These are phyloP conservation scores for Astraeus odoratus DNA, from an alignment of 768 basidiomycete genomes.

Conservation along the genomic window DNA sequence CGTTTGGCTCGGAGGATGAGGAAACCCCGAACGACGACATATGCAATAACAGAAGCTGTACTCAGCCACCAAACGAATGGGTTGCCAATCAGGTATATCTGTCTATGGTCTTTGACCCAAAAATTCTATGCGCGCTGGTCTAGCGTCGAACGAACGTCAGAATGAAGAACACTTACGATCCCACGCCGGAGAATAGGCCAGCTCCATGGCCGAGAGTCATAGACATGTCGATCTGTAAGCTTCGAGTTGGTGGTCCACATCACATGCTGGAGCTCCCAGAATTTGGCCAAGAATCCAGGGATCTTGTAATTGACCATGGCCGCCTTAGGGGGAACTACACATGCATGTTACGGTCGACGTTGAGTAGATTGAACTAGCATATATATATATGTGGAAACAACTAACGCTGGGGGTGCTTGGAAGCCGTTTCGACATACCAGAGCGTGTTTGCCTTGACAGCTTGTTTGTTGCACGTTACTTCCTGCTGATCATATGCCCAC, in stretches of 20 bases:
- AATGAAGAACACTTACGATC: constrained; percentile 56
- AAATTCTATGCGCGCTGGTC: constrained; percentile 60
- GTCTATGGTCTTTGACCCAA: constrained; percentile 95
- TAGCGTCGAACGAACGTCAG: not conserved
- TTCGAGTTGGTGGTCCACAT: constrained; percentile 99
- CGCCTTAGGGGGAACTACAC: constrained; percentile 61
- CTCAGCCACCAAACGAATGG: constrained; percentile 90
- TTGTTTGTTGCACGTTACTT: constrained; percentile 99
- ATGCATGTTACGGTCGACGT: not conserved
- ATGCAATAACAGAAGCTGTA: constrained; percentile 61
- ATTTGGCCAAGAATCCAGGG: constrained; percentile 89
- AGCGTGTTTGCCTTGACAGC: constrained; percentile 83
- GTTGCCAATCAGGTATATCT: constrained; percentile 95
- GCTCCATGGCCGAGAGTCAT: constrained; percentile 84
- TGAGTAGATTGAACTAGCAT: not conserved
- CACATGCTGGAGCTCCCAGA: constrained; percentile 84
- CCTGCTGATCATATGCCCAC: constrained; percentile 98
- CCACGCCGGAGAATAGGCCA: constrained; percentile 93
- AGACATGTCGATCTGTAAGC: constrained; percentile 89
- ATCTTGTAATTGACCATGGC: constrained; percentile 82
- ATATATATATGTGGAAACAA: not conserved
- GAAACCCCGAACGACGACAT: constrained; percentile 64
- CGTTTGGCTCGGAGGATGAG: constrained; percentile 86
- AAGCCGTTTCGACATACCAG: constrained; percentile 89
- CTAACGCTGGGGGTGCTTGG: constrained; percentile 51